These are phyloP conservation scores for Xylaria multiplex DNA, from an alignment of 2,329 filamentous ascomycete species.

Conservation along the genomic window DNA sequence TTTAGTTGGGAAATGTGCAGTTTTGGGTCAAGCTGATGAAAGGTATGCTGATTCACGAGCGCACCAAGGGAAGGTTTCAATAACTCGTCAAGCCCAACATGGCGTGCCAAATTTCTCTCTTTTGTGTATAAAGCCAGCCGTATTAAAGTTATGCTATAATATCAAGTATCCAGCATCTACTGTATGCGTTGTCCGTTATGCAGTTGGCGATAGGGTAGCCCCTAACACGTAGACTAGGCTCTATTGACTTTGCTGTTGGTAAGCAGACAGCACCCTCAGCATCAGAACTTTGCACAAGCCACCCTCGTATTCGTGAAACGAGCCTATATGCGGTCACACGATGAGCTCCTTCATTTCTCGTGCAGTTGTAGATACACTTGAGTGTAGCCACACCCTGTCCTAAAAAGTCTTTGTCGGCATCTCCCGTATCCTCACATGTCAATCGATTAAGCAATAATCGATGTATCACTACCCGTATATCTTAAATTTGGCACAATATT, in stretches of 20 bases:
- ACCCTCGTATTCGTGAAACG: neutral
- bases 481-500: neutral
- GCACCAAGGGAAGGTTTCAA: too few relatives aligned
- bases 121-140: neutral
- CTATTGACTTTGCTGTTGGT: too few relatives aligned
- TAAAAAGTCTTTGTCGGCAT: neutral
- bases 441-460: neutral
- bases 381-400: neutral
- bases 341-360: neutral
- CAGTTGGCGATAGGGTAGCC: neutral
- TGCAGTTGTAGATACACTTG: neutral
- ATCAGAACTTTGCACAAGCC: too few relatives aligned
- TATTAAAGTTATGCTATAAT: neutral
- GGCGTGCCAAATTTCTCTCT: too few relatives aligned
- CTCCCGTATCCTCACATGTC: neutral
- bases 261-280: neutral
- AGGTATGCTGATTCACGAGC: too few relatives aligned
- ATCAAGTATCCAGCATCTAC: too few relatives aligned
- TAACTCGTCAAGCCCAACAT: too few relatives aligned
- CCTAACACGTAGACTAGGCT: too few relatives aligned
- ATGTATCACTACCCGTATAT: neutral
- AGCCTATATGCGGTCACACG: neutral
- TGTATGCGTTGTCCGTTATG: too few relatives aligned
- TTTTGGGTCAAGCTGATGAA: too few relatives aligned
- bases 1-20: too few relatives aligned